These are phyloP conservation scores for Tolypocladium endophyticum DNA, from an alignment of 2,329 filamentous ascomycete genomes.

Conservation along the genomic window DNA sequence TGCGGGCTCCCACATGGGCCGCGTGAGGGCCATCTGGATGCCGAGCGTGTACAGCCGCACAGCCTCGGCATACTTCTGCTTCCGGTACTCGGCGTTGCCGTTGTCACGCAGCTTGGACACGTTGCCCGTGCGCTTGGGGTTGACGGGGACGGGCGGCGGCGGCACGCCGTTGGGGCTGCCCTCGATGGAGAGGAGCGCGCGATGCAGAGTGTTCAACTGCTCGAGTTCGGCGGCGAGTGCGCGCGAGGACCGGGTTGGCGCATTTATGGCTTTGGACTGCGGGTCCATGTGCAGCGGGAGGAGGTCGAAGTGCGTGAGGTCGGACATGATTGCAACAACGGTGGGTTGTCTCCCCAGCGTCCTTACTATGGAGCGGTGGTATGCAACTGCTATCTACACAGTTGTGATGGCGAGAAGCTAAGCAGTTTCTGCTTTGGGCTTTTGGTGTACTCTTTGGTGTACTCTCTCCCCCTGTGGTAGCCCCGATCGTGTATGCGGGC, in stretches of 20 bases:
- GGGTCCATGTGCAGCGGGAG: constrained; percentile 75
- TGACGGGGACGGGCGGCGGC: constrained; percentile 79
- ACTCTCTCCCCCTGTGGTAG: neutral
- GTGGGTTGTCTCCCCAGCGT: neutral
- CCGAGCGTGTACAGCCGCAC: constrained; percentile 75
- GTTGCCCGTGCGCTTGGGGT: constrained; percentile 81
- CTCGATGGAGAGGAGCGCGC: constrained; percentile 48
- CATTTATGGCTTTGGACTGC: constrained; percentile 60
- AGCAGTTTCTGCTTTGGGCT: neutral
- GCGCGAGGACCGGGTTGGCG: constrained; percentile 32
- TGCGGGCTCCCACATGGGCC: constrained; percentile 81
- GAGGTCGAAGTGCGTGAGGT: constrained; percentile 65
- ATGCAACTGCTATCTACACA: neutral
- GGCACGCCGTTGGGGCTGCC: constrained; percentile 56
- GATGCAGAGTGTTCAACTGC: constrained; percentile 71
- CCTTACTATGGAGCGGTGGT: neutral
- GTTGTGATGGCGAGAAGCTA: neutral
- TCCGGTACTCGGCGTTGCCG: constrained; percentile 75
- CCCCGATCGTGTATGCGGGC: neutral
- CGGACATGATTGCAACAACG: constrained; percentile 32
- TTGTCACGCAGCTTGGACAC: constrained; percentile 85
- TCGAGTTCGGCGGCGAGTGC: constrained; percentile 55
- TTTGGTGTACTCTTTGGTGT: too few relatives aligned
- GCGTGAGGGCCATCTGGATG: constrained; percentile 73
- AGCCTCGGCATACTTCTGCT: constrained; percentile 63